Evolutionary conservation across 1,139 yeast species (phyloP).

Genomic region (Magnusiomyces magnusii): DNA sequence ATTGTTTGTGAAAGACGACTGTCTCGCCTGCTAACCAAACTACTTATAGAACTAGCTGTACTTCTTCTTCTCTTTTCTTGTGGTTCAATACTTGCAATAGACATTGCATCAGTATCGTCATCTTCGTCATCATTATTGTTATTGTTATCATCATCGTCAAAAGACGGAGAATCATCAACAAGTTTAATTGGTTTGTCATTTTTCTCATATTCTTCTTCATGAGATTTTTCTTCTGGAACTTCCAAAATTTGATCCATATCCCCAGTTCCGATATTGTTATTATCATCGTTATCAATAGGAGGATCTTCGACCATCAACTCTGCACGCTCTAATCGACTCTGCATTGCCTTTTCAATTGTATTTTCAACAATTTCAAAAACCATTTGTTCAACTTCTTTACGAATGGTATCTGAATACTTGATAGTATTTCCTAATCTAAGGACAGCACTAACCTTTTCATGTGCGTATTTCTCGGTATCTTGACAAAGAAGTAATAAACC

Average conservation of each 20-base stretch:
- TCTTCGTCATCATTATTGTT: conserved; percentile 17
- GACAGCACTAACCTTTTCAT: conserved; percentile 66
- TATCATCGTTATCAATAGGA: conserved; percentile 15
- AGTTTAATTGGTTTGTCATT: not conserved
- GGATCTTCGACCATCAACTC: conserved; percentile 9
- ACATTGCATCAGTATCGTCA: conserved; percentile 15
- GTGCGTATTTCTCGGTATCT: conserved; percentile 59
- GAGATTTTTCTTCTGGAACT: not conserved
- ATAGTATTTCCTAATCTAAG: conserved; percentile 68
- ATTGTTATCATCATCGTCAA: conserved; percentile 16
- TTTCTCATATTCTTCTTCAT: conserved; percentile 5
- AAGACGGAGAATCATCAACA: not conserved
- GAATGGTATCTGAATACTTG: conserved; percentile 71
- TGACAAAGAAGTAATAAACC: conserved; percentile 56
- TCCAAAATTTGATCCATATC: conserved; percentile 11
- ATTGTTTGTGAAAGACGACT: conserved; percentile 4
- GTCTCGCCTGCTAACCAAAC: not conserved
- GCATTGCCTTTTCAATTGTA: conserved; percentile 50
- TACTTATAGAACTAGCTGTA: not conserved
- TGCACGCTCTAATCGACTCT: conserved; percentile 11
- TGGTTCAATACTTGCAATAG: not conserved
- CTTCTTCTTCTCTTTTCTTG: not conserved
- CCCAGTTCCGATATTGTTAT: conserved; percentile 13
- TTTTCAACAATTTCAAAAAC: conserved; percentile 61
- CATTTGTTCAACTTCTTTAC: conserved; percentile 68